These are phyloP conservation scores for Fusarium dimerum DNA, from an alignment of 2,329 filamentous ascomycete species.

Conservation along the genomic window DNA sequence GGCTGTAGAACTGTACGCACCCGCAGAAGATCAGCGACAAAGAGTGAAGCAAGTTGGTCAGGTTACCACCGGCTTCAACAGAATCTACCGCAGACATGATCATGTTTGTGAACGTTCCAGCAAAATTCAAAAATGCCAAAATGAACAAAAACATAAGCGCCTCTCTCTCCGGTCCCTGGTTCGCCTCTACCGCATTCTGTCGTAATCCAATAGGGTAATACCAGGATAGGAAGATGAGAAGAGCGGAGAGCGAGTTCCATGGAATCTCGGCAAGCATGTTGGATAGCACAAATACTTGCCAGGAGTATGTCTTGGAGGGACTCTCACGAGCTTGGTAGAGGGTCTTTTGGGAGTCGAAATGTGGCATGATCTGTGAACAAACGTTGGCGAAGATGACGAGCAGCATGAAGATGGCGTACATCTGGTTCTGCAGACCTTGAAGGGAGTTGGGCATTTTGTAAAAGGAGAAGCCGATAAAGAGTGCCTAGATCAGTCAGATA, in stretches of 20 bases:
- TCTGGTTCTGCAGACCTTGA: conserved; percentile 79
- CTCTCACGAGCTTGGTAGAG: conserved; percentile 84
- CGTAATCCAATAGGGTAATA: conserved; percentile 83
- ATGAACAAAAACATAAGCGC: conserved; percentile 77
- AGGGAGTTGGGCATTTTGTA: conserved; percentile 67
- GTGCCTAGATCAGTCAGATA: conserved; percentile 32
- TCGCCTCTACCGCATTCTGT: conserved; percentile 62
- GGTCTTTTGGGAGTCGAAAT: conserved; percentile 77
- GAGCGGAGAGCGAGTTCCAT: conserved; percentile 61
- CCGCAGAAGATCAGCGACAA: too few relatives aligned
- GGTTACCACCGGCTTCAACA: conserved; percentile 58
- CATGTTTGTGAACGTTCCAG: conserved; percentile 76
- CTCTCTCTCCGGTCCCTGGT: conserved; percentile 65
- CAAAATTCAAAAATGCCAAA: conserved; percentile 73
- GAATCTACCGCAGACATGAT: conserved; percentile 66
- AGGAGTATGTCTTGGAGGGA: conserved; percentile 79
- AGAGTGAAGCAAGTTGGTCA: too few relatives aligned
- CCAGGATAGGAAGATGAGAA: conserved; percentile 74
- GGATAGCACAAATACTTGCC: conserved; percentile 79
- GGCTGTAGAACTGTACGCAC: too few relatives aligned
- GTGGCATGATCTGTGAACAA: conserved; percentile 78
- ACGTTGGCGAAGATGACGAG: conserved; percentile 78
- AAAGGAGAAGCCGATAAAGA: conserved; percentile 83
- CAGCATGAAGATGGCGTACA: conserved; percentile 83
- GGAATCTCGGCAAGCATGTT: conserved; percentile 85